Base-by-base conservation (phyloP, 2,329 filamentous ascomycete species). In the Dactylellina sp. region DNA sequence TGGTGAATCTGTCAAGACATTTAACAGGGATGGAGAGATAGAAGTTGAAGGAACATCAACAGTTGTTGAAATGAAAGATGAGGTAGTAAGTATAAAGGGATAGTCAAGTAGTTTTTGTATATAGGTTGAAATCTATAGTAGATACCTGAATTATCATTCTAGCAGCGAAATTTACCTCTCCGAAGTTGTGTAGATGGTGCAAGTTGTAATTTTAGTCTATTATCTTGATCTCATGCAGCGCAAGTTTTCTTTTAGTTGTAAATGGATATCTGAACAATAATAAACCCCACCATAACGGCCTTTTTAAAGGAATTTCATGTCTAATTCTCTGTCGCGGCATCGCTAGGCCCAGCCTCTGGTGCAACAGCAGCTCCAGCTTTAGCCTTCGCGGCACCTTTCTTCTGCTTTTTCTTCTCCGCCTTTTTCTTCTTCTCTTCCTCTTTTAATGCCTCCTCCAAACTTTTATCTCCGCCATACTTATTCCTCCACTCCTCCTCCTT, bases 401-500 rank as follows among this genome's bases (percentile, higher is more conserved):
- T 91, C 83, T 92, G 93, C 76, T 90, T 85, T 88, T 90, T 91
- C 80, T 87, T 89, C 78, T 87, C 85, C 75, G 81, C 80, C 71
- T 81, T 80, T 76, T 83, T 81, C 50, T 80, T 80, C 60, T 79
- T 79, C 64, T 79, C 79, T 16, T 77, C 78, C 6, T 79, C 77
- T 32, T 79, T 79, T 50, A 79, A 79, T n/a, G 81, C 82, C 75
- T 82, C 82, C 66, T 82, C 81, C 77, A 83, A 81, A 77, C 82
- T 83, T 59, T 84, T 81, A 77, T 83, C 82, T 78, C 89, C 89
- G 56, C 89, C 89, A 78, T 89, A 97, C 77, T 87, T 86, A 75
- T 90, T 87, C 70, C 90, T 88, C 93, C 93, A 97, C 80, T 94
- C 90, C 57, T 90, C 87, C 50, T 91, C 88, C 83, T 93, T 94